These are phyloP conservation scores for Phytophthora cajani DNA, from an alignment of 352 stramenopile genomes.

Conservation along the genomic window DNA sequence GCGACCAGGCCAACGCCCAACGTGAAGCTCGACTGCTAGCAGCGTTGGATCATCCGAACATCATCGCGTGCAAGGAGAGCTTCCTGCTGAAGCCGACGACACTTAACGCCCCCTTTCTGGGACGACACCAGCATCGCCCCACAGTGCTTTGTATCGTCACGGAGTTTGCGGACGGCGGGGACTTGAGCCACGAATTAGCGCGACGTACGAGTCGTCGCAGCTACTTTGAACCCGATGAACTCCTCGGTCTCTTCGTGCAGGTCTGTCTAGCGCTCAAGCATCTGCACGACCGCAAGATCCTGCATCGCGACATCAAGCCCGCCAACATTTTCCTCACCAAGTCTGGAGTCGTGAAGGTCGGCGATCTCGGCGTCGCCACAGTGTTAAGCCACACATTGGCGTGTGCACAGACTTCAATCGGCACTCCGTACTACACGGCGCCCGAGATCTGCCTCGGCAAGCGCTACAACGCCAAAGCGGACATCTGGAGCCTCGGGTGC, in stretches of 20 bases:
- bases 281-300: conserved; percentile 83
- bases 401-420: conserved; percentile 75
- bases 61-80: conserved; percentile 82
- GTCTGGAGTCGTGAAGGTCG: conserved; percentile 71
- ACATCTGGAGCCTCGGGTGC: conserved; percentile 95
- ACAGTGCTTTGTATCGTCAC: conserved; percentile 85
- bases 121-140: conserved; percentile 5
- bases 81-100: conserved; percentile 50
- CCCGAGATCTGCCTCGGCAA: conserved; percentile 94
- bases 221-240: conserved; percentile 45
- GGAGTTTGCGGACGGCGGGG: conserved; percentile 82
- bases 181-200: conserved; percentile 67
- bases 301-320: conserved; percentile 89
- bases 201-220: conserved; percentile 22
- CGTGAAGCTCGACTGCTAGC: conserved; percentile 74
- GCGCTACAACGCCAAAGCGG: conserved; percentile 94
- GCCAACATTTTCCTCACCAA: conserved; percentile 88
- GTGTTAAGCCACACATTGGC: conserved; percentile 79
- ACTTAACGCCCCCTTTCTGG: conserved; percentile 2
- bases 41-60: conserved; percentile 84
- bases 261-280: conserved; percentile 83
- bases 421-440: conserved; percentile 93
- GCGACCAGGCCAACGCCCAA: conserved; percentile 61
- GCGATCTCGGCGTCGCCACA: conserved; percentile 83
- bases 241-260: conserved; percentile 72